Conservation (phyloP, 257 asterid species). For the Penstemon eatonii region DNA sequence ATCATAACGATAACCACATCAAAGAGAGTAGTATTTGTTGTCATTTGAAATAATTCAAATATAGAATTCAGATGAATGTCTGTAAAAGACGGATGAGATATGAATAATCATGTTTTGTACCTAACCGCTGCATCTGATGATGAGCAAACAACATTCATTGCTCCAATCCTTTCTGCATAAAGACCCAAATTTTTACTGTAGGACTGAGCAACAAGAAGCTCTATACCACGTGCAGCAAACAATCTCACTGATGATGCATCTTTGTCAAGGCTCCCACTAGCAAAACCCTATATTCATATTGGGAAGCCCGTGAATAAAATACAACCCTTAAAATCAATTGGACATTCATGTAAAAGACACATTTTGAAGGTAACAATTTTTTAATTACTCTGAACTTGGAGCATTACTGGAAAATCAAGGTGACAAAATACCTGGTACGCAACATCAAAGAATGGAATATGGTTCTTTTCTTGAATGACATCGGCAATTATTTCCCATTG, state of each 20-base stretch:
- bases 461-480: constrained; percentile 87
- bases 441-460: constrained; percentile 93
- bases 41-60: too few species aligned
- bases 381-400: neutral
- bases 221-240: constrained; percentile 95
- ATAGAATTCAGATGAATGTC: too few species aligned
- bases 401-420: constrained; percentile 1
- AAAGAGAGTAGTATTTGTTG: neutral
- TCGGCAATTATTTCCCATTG: constrained; percentile 93
- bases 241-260: constrained; percentile 93
- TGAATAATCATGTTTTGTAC: constrained; percentile 35
- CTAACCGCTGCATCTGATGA: constrained; percentile 78
- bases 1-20: neutral
- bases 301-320: constrained; percentile 20
- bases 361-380: neutral
- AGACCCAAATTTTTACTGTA: constrained; percentile 94
- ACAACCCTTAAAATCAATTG: constrained; percentile 16
- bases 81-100: neutral
- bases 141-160: constrained; percentile 85
- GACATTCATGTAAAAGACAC: constrained; percentile 19
- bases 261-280: constrained; percentile 93
- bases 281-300: constrained; percentile 73
- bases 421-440: constrained; percentile 81
- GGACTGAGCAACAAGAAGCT: constrained; percentile 90
- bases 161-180: constrained; percentile 95